These are phyloP conservation scores for Pestalotiopsis sp. DNA, from an alignment of 2,329 filamentous ascomycete species.

Conservation along the genomic window DNA sequence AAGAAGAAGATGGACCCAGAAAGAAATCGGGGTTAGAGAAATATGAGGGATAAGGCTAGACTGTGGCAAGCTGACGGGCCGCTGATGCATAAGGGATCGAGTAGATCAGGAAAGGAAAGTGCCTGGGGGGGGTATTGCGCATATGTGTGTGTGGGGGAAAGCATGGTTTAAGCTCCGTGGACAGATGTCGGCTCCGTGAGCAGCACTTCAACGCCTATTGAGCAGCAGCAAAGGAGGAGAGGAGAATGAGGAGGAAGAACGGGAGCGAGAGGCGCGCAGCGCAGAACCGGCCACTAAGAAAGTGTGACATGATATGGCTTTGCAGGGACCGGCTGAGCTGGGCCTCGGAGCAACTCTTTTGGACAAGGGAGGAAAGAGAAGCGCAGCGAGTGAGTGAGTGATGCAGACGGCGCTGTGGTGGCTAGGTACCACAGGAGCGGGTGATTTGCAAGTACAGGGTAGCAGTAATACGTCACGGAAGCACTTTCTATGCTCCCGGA, in stretches of 20 bases:
- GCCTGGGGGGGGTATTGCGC: constrained; percentile 41
- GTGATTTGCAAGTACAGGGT: constrained; percentile 29
- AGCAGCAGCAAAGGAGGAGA: constrained; percentile 28
- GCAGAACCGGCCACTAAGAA: neutral
- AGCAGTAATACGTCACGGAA: constrained; percentile 39
- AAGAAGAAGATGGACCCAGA: constrained; percentile 24
- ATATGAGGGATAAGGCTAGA: constrained; percentile 17
- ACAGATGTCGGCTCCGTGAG: constrained; percentile 15
- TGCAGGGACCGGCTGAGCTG: constrained; percentile 10
- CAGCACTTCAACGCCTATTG: constrained; percentile 4
- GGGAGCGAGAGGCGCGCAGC: neutral
- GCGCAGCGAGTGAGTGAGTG: constrained; percentile 26
- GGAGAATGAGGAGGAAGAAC: constrained; percentile 22
- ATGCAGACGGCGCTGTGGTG: constrained; percentile 21
- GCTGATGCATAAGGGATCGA: constrained; percentile 38
- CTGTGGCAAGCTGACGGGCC: constrained; percentile 31
- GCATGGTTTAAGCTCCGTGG: constrained; percentile 31
- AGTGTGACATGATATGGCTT: constrained; percentile 19
- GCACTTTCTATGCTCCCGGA: constrained; percentile 32
- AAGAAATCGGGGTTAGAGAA: constrained; percentile 24
- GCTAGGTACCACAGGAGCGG: constrained; percentile 34
- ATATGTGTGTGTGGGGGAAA: constrained; percentile 38
- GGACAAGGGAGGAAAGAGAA: constrained; percentile 34
- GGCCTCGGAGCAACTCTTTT: constrained; percentile 6
- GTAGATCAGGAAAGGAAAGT: constrained; percentile 48